Base-by-base conservation (phyloP, 441 rosid species). In the Dalechampia spathulata region DNA sequence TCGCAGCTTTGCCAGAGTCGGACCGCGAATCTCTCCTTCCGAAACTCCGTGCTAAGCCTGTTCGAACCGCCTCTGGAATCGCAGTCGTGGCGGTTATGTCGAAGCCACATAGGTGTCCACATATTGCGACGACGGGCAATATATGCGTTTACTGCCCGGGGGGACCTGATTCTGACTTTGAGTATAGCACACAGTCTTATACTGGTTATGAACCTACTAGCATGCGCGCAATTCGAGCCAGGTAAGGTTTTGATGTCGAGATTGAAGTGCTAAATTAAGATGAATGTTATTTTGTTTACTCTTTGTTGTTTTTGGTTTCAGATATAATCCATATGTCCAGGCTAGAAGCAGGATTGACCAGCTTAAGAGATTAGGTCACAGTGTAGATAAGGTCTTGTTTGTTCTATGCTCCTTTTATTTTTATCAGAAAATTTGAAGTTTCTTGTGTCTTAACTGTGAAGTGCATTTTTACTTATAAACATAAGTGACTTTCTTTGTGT, bases 51-150 rank as follows among this genome's bases (percentile, higher is more conserved):
- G 99, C 99, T 22, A 90, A 93, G 73, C 99, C 97, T 7, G 93
- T 90, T 23, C 79, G 99, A 44, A 93, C 99, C 0, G 99, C 97
- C 19, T 93, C 97, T 0, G 97, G 99, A 15, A 93, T 93, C 30
- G 99, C 97, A 22, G 95, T 93, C 12, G 99, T 87, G 52, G 99
- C 97, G 30, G 99, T 90, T 59, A 93, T 87, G 97, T 93, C 99
- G 69, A 90, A 90, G 82, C 99, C 99, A 11, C 99, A 93, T 41
- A 78, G 96, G 40, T 93, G 99, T 50, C 99, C 99, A 0, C 99
- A 93, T 60, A 93, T 93, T 47, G 97, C 99, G 0, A 90, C 97
- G n/a, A 93, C 97, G 7, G 99, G 97, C 49, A 90, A 93, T 66
- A 93, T 93, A 19, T 90, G 99, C 46, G 99, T 90, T 41, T 93